Conservation (phyloP, 495 filamentous ascomycete species). For the Hyaloscypha hepaticicola region DNA sequence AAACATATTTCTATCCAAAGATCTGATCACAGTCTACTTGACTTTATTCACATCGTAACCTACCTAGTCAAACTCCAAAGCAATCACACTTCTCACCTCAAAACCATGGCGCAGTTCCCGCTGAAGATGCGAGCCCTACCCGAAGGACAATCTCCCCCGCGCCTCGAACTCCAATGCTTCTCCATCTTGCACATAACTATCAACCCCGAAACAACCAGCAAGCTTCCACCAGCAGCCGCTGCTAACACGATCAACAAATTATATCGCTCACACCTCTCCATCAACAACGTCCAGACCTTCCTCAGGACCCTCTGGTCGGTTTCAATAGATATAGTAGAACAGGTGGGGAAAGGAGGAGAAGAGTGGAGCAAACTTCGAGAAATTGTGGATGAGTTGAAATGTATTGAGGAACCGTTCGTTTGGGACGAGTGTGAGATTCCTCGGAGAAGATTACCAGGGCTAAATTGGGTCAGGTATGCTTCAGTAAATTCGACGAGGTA, state of each 20-base stretch:
- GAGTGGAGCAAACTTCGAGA: not conserved
- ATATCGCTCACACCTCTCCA: not conserved
- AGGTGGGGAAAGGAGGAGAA: not conserved
- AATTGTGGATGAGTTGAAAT: not conserved
- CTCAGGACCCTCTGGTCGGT: not conserved
- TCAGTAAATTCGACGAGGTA: too few relatives aligned
- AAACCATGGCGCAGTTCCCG: not conserved
- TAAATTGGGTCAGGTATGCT: not conserved
- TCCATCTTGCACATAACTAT: not conserved
- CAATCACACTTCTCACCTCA: not conserved
- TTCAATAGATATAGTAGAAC: not conserved
- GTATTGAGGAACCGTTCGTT: not conserved
- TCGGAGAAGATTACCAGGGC: not conserved
- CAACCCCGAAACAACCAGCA: not conserved
- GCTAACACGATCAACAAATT: not conserved
- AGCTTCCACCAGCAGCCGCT: not conserved
- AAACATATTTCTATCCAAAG: too few relatives aligned
- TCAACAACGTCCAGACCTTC: not conserved
- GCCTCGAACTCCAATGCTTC: not conserved
- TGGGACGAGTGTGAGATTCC: not conserved
- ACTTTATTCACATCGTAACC: not conserved
- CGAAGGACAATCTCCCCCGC: not conserved
- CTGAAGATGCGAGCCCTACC: not conserved
- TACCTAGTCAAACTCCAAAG: not conserved
- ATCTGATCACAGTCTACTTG: too few relatives aligned